Percentiles rank a stretch among this genome's conserved stretches.
Evolutionary conservation across 441 rosid genomes (phyloP).

Genomic region (Mallotus japonicus): DNA sequence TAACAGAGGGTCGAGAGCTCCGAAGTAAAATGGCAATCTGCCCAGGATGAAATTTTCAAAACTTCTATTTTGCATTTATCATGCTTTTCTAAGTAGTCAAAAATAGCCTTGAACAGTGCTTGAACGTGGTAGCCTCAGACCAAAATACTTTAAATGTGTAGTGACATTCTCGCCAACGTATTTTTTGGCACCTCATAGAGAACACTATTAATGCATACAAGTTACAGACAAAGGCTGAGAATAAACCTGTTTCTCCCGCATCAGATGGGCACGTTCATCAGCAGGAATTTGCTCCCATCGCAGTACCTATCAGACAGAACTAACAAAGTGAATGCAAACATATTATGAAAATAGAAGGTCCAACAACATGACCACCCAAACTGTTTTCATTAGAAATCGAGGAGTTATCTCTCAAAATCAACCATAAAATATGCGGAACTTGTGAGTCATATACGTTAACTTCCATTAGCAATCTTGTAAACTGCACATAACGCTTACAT

Average conservation of each 20-base stretch:
- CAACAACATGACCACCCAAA: background rate
- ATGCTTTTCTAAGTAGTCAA: background rate
- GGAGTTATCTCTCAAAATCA: background rate
- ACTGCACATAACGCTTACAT: slow-evolving; percentile 47
- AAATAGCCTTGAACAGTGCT: background rate
- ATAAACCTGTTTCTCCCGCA: slow-evolving; percentile 86
- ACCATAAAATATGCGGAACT: background rate
- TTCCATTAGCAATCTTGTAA: slow-evolving; percentile 9
- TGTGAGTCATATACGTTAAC: background rate
- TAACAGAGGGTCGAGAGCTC: background rate
- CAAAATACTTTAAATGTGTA: background rate
- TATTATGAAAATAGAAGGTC: background rate
- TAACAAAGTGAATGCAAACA: background rate
- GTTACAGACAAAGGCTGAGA: slow-evolving; percentile 5
- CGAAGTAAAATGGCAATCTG: background rate
- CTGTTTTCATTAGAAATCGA: background rate
- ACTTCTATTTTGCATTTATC: background rate
- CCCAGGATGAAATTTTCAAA: background rate
- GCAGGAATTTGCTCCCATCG: slow-evolving; percentile 95
- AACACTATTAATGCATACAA: background rate
- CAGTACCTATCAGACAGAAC: slow-evolving; percentile 46
- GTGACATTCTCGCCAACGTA: background rate
- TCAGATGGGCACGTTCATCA: slow-evolving; percentile 75
- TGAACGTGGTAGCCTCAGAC: background rate
- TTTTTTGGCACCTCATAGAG: background rate